phyloP scores from a whole-genome alignment of 2,329 filamentous ascomycete species.

The Trichoderma sp. region DNA sequence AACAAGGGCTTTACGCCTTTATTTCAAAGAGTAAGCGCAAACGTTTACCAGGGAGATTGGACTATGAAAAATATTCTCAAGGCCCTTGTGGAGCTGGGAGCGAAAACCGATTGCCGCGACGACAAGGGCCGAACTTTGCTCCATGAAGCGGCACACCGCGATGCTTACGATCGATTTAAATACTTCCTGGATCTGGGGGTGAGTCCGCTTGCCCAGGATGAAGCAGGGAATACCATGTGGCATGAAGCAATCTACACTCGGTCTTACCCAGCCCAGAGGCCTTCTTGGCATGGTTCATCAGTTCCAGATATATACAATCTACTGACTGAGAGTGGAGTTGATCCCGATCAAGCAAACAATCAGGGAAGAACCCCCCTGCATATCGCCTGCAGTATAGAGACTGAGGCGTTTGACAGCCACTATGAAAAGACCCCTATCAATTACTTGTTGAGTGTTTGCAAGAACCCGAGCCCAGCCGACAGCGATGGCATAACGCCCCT shows the following conservation, averaged over 20 bases:
- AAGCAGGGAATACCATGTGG: slow-evolving; percentile 24
- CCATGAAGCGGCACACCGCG: slow-evolving; percentile 19
- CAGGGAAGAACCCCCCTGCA: slow-evolving; percentile 27
- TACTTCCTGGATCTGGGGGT: slow-evolving; percentile 18
- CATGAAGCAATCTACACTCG: slow-evolving; percentile 24
- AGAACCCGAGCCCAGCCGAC: slow-evolving; percentile 7
- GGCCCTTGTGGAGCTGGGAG: slow-evolving; percentile 22
- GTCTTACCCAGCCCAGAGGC: background rate
- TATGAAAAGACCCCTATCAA: background rate
- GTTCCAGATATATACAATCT: slow-evolving; percentile 14
- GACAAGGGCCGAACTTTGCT: slow-evolving; percentile 22
- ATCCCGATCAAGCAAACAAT: slow-evolving; percentile 23
- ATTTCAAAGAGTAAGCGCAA: slow-evolving; percentile 11
- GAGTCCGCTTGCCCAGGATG: slow-evolving; percentile 19
- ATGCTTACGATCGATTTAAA: slow-evolving; percentile 4
- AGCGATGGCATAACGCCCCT: slow-evolving; percentile 26
- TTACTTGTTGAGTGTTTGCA: background rate
- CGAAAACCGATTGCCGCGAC: slow-evolving; percentile 20
- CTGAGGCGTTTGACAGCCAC: background rate
- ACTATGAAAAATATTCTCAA: no score
- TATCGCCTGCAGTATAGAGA: slow-evolving; percentile 8
- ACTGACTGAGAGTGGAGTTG: slow-evolving; percentile 21
- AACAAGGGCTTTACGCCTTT: slow-evolving; percentile 23
- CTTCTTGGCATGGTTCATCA: background rate
- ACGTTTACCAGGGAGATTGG: no score